A percentile compares a stretch with the other conserved stretches of the same genome.
Evolutionary conservation across 2,329 filamentous ascomycete species (phyloP).

Genomic region (Beauveria asiatica): DNA sequence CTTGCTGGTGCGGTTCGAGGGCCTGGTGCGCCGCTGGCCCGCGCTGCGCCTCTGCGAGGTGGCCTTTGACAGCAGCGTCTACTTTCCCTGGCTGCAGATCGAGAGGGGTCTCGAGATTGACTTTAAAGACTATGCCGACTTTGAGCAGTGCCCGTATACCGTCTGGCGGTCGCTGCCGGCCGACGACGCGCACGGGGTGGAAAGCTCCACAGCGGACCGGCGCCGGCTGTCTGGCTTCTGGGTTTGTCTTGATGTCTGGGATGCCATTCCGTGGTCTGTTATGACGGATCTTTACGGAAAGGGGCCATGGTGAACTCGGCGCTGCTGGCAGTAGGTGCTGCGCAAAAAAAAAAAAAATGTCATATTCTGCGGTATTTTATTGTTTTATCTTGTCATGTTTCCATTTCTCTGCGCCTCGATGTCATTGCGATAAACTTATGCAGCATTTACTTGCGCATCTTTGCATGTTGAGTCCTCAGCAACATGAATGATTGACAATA

Average conservation of each 20-base stretch:
- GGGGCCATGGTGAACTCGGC: neutral
- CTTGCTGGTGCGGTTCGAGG: neutral
- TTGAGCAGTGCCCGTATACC: neutral
- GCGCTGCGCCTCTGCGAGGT: neutral
- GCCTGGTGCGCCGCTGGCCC: neutral
- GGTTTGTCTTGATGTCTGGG: slow-evolving; percentile 6
- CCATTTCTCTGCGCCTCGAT: no score
- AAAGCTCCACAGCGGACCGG: no score
- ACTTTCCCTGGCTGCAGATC: slow-evolving; percentile 9
- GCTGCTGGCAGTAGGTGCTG: neutral
- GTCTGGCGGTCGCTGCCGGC: neutral
- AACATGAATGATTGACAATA: no score
- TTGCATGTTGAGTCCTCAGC: no score
- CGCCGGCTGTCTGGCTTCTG: neutral
- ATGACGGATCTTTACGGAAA: neutral
- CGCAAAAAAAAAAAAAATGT: rapidly evolving
- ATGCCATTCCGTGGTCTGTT: slow-evolving; percentile 8
- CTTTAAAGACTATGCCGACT: slow-evolving; percentile 6
- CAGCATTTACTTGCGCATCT: no score
- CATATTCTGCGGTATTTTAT: neutral
- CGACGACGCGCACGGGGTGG: neutral
- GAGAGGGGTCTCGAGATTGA: neutral
- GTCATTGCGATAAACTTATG: no score
- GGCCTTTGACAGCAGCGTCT: slow-evolving; percentile 4
- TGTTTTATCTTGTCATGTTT: neutral